A percentile compares a stretch with the other conserved stretches of the same genome.
Conservation (phyloP, 495 filamentous ascomycete genomes). For the Aspergillus affinis region DNA sequence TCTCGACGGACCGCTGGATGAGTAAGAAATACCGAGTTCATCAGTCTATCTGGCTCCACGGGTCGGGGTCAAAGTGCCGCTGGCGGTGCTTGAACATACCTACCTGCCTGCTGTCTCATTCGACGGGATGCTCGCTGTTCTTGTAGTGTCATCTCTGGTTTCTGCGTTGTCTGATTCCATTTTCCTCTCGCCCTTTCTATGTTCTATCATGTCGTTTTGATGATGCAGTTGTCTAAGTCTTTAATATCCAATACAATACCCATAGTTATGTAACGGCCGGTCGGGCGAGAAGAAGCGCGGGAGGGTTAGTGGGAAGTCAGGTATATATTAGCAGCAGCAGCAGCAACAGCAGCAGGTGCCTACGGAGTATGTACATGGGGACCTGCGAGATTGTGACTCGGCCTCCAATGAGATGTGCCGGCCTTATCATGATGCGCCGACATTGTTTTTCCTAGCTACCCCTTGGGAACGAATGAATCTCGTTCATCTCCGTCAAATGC, state of each 20-base stretch:
- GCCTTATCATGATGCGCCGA: too few species aligned
- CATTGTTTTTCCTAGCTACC: too few species aligned
- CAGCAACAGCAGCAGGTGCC: too few species aligned
- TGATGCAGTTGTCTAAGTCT: neutral
- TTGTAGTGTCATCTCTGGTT: too few species aligned
- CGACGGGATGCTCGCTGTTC: neutral
- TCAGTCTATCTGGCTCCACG: constrained; percentile 5
- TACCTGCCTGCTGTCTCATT: neutral
- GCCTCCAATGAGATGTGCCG: too few species aligned
- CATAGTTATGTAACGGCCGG: neutral
- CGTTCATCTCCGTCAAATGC: neutral
- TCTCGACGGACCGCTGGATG: neutral
- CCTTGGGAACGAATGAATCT: too few species aligned
- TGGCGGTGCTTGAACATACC: constrained; percentile 21
- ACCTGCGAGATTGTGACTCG: too few species aligned
- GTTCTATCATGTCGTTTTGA: neutral
- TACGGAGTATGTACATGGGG: too few species aligned
- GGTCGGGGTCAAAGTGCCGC: constrained; percentile 18
- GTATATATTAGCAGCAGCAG: neutral
- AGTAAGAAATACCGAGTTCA: neutral
- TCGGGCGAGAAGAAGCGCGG: neutral
- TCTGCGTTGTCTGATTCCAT: neutral
- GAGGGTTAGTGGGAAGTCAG: neutral
- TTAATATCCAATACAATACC: neutral
- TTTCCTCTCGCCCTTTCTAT: neutral